phyloP scores from a whole-genome alignment of 148 eudicot genomes.

The Spergularia bocconei region DNA sequence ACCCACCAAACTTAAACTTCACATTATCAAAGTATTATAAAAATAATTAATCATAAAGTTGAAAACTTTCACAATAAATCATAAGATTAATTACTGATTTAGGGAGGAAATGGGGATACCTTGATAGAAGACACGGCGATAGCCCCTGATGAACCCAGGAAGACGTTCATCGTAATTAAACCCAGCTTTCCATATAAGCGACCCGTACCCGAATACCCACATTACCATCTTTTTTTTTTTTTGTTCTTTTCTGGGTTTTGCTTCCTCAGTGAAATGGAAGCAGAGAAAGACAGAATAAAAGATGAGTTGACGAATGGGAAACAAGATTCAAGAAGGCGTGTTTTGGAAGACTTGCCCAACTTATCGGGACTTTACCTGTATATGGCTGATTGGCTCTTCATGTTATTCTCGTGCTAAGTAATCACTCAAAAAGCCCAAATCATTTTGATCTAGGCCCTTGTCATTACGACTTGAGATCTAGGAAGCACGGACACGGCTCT shows the following conservation, averaged over 20 bases:
- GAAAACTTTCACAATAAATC: background rate
- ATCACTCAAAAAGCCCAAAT: too few relatives aligned
- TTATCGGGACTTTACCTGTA: too few relatives aligned
- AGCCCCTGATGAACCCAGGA: slow-evolving; percentile 79
- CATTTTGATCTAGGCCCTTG: too few relatives aligned
- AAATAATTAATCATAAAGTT: slow-evolving; percentile 1
- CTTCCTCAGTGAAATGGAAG: background rate
- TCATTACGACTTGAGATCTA: too few relatives aligned
- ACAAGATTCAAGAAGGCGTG: background rate
- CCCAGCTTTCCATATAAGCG: slow-evolving; percentile 94
- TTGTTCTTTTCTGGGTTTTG: background rate
- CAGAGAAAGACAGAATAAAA: background rate
- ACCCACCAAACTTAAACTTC: background rate
- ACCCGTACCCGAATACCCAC: slow-evolving; percentile 98
- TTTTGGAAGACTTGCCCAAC: background rate
- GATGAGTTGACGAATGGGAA: background rate
- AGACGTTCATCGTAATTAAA: slow-evolving; percentile 74
- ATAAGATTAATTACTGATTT: background rate
- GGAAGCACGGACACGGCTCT: too few relatives aligned
- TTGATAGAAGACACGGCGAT: slow-evolving; percentile 91
- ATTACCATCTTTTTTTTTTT: slow-evolving; percentile 48
- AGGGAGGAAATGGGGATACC: slow-evolving; percentile 32
- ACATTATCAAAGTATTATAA: background rate
- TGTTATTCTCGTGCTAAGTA: too few relatives aligned
- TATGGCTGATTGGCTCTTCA: too few relatives aligned